phyloP scores from a whole-genome alignment of 352 stramenopile genomes.

The Pythium monospermum region DNA sequence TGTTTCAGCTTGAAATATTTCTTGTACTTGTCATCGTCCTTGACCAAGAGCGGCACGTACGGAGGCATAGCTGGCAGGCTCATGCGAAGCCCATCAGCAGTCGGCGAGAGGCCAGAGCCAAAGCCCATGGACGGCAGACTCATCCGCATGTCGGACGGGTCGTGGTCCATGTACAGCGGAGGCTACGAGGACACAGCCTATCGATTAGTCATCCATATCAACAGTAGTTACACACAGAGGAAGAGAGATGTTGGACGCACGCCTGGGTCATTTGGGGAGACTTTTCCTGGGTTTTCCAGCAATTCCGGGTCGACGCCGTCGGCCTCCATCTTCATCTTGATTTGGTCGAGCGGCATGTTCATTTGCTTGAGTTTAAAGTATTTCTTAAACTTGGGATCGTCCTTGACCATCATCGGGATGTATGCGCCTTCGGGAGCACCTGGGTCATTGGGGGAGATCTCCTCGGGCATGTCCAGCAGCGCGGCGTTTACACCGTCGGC shows the following conservation, averaged over 20 bases:
- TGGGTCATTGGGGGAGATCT: slow-evolving; percentile 68
- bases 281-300: slow-evolving; percentile 51
- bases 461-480: slow-evolving; percentile 66
- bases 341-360: slow-evolving; percentile 77
- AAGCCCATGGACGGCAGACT: slow-evolving; percentile 15
- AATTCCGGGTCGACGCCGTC: slow-evolving; percentile 65
- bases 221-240: no score
- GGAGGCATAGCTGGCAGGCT: slow-evolving; percentile 25
- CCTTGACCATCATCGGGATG: slow-evolving; percentile 56
- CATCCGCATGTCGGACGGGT: slow-evolving; percentile 9
- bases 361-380: slow-evolving; percentile 86
- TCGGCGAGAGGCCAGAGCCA: slow-evolving; percentile 1
- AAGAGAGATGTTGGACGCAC: no score
- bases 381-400: slow-evolving; percentile 79
- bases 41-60: slow-evolving; percentile 70
- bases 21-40: slow-evolving; percentile 61
- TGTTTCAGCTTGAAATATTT: slow-evolving; percentile 83
- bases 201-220: neutral
- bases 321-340: slow-evolving; percentile 85
- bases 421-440: slow-evolving; percentile 62
- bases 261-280: slow-evolving; percentile 76
- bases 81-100: slow-evolving; percentile 14
- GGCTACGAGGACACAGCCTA: slow-evolving; percentile 18
- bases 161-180: slow-evolving; percentile 17
- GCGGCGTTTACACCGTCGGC: slow-evolving; percentile 52